These are phyloP conservation scores for Pythium sukuiense DNA, from an alignment of 352 stramenopile genomes.

Conservation along the genomic window DNA sequence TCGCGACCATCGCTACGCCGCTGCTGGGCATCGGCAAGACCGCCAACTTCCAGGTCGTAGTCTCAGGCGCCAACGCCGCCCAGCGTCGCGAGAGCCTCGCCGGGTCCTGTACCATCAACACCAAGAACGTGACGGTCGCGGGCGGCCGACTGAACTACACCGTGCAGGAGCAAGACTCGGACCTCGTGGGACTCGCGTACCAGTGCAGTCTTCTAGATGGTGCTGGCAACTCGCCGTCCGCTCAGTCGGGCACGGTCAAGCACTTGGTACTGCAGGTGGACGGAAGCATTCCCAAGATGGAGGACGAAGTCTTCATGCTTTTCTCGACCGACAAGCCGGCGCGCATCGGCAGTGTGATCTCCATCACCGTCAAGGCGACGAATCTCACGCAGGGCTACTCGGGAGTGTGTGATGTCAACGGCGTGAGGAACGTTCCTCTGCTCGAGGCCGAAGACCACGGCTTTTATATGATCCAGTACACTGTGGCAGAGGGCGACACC, in stretches of 20 bases:
- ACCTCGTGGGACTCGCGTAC: slow-evolving; percentile 38
- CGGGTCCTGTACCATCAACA: slow-evolving; percentile 37
- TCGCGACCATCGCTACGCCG: slow-evolving; percentile 19
- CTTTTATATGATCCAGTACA: slow-evolving; percentile 73
- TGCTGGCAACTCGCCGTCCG: slow-evolving; percentile 24
- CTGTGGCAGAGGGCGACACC: slow-evolving; percentile 39
- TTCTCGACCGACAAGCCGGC: slow-evolving; percentile 63
- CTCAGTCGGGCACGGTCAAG: slow-evolving; percentile 31
- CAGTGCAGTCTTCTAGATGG: slow-evolving; percentile 35
- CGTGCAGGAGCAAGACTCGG: slow-evolving; percentile 47
- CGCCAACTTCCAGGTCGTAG: slow-evolving; percentile 24
- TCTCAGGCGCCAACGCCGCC: slow-evolving; percentile 15
- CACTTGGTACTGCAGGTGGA: slow-evolving; percentile 34
- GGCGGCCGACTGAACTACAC: slow-evolving; percentile 38
- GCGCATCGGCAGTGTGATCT: slow-evolving; percentile 55
- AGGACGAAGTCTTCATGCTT: slow-evolving; percentile 52
- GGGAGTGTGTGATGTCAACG: slow-evolving; percentile 52
- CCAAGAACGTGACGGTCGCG: slow-evolving; percentile 30
- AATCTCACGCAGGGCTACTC: slow-evolving; percentile 46
- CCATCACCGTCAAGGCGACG: slow-evolving; percentile 45
- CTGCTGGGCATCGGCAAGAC: slow-evolving; percentile 23
- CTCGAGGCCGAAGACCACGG: slow-evolving; percentile 50
- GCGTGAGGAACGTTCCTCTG: slow-evolving; percentile 38
- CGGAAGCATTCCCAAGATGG: slow-evolving; percentile 36
- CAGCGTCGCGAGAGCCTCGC: slow-evolving; percentile 21